Evolutionary conservation across 768 basidiomycete species (phyloP).

Genomic region (Hericium erinaceus): DNA sequence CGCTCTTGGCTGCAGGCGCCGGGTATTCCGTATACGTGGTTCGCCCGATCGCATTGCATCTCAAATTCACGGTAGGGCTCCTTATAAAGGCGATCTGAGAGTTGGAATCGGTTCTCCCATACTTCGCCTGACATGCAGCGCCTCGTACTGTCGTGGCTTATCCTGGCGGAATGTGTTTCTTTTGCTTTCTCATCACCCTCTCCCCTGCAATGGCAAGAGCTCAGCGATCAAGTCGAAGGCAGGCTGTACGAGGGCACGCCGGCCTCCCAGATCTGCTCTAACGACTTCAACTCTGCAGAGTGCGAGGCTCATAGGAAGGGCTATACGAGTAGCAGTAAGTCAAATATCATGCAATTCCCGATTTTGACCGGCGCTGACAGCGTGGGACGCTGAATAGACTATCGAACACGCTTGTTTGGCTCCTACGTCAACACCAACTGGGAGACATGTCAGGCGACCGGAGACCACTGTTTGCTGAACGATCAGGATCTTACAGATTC

Average conservation of each 20-base stretch:
- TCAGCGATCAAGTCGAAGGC: neutral
- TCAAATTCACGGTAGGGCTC: too few species aligned
- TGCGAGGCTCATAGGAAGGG: neutral
- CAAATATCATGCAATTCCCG: neutral
- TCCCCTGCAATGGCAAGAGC: neutral
- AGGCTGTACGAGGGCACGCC: neutral
- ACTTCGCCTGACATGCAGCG: too few species aligned
- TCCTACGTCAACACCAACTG: conserved; percentile 36
- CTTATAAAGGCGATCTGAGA: too few species aligned
- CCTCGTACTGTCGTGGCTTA: too few species aligned
- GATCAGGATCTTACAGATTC: conserved; percentile 19
- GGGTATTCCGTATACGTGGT: too few species aligned
- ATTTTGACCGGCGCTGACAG: neutral
- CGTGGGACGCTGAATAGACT: conserved; percentile 7
- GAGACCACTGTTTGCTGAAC: conserved; percentile 40
- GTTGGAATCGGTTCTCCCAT: too few species aligned
- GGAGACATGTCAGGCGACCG: conserved; percentile 44
- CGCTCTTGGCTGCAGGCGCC: too few species aligned
- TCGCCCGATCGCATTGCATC: too few species aligned
- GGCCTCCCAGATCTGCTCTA: neutral
- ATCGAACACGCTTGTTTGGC: conserved; percentile 19
- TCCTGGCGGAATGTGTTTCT: too few species aligned
- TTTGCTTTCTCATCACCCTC: neutral
- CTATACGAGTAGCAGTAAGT: neutral
- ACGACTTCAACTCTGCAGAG: neutral